Conservation (phyloP, 148 eudicot species). For the Persicaria tinctoria region DNA sequence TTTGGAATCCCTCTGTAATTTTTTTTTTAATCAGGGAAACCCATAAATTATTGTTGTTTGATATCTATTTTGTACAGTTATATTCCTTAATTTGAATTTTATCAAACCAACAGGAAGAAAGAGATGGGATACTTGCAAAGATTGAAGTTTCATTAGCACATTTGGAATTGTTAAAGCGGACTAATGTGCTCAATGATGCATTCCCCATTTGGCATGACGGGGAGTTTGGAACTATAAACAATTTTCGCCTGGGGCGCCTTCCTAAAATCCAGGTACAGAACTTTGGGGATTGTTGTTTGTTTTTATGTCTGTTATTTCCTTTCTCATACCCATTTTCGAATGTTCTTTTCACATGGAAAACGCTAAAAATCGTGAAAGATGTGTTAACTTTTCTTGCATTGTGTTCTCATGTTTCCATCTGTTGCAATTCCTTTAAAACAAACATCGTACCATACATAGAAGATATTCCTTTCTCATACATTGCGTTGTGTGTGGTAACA, state of each 20-base stretch:
- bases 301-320: not conserved
- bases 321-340: not conserved
- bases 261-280: slow-evolving; percentile 74
- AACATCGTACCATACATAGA: not conserved
- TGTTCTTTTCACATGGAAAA: not conserved
- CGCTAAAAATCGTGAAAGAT: not conserved
- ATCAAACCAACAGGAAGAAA: slow-evolving; percentile 60
- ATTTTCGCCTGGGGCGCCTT: slow-evolving; percentile 94
- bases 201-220: slow-evolving; percentile 91
- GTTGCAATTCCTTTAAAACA: not conserved
- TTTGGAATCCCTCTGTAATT: not conserved
- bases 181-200: slow-evolving; percentile 94
- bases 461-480: not conserved
- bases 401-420: not conserved
- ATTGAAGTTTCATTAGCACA: slow-evolving; percentile 99
- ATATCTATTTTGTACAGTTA: not conserved
- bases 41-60: not conserved
- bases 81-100: not conserved
- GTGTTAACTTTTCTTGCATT: not conserved
- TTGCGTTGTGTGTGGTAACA: not conserved
- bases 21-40: not conserved
- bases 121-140: slow-evolving; percentile 89
- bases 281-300: not conserved
- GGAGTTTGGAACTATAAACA: slow-evolving; percentile 94
- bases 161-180: slow-evolving; percentile 75